These are phyloP conservation scores for Guyanaporus albipodus DNA, from an alignment of 768 basidiomycete species.

Conservation along the genomic window DNA sequence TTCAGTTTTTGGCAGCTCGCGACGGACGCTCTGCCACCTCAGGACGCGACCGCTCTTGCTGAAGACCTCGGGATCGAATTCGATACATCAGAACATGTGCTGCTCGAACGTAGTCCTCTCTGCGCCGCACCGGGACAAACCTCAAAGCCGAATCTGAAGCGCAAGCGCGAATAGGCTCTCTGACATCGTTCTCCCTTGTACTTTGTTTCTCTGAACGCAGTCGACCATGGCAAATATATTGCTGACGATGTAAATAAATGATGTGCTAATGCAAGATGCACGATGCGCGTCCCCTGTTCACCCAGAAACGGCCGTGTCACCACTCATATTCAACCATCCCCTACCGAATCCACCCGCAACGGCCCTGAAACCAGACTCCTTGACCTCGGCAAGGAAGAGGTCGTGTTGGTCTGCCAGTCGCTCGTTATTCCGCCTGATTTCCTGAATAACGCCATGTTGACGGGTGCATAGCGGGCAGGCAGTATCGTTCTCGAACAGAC, in stretches of 20 bases:
- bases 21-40: constrained; percentile 63
- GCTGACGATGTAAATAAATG: neutral
- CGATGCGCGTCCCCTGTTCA: neutral
- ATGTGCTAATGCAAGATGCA: neutral
- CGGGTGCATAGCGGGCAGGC: constrained; percentile 89
- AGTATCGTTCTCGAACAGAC: constrained; percentile 82
- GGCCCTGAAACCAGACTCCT: constrained; percentile 64
- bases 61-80: constrained; percentile 81
- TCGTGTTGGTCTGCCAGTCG: constrained; percentile 79
- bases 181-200: neutral
- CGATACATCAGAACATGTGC: constrained; percentile 68
- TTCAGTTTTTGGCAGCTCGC: constrained; percentile 72
- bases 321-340: constrained; percentile 44
- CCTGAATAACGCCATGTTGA: constrained; percentile 84
- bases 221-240: neutral
- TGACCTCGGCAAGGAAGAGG: constrained; percentile 71
- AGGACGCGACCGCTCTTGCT: constrained; percentile 57
- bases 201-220: neutral
- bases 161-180: constrained; percentile 40
- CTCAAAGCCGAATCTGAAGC: constrained; percentile 41
- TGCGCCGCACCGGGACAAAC: constrained; percentile 36
- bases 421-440: constrained; percentile 85
- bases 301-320: neutral
- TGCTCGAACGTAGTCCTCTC: constrained; percentile 61
- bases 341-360: constrained; percentile 68